Conservation (phyloP, 331 rosid species). For the Quercus phellos region DNA sequence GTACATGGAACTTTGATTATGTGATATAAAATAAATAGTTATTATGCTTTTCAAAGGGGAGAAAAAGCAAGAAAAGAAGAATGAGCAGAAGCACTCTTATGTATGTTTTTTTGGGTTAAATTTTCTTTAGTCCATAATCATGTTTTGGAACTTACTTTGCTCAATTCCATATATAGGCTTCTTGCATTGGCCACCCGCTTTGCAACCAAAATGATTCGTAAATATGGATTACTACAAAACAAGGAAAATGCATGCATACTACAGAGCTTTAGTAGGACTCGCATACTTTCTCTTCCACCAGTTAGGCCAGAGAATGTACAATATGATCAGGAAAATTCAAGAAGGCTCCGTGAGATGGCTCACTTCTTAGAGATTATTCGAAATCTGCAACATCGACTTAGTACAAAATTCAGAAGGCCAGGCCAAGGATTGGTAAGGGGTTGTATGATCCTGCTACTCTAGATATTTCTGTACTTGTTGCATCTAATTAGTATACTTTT, state of each 20-base stretch:
- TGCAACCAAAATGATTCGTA: constrained; percentile 81
- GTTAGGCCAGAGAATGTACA: constrained; percentile 38
- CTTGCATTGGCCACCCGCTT: constrained; percentile 77
- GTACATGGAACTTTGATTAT: neutral
- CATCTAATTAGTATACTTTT: constrained; percentile 9
- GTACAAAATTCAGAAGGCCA: constrained; percentile 66
- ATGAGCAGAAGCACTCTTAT: neutral
- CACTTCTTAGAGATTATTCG: constrained; percentile 87
- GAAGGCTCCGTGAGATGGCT: constrained; percentile 80
- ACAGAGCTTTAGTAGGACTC: constrained; percentile 27
- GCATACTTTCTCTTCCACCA: constrained; percentile 56
- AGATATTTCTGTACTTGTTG: constrained; percentile 11
- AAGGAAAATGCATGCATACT: constrained; percentile 34
- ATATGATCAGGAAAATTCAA: constrained; percentile 46
- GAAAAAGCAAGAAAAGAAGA: neutral
- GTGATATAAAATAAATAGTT: neutral
- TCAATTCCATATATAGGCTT: constrained; percentile 50
- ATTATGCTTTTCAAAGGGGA: neutral
- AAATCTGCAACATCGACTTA: constrained; percentile 69
- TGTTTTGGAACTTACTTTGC: constrained; percentile 19
- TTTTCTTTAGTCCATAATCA: constrained; percentile 4
- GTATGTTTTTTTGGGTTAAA: neutral
- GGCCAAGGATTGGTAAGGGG: constrained; percentile 62
- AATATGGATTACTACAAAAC: constrained; percentile 63
- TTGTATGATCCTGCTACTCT: constrained; percentile 19